Percentiles rank a stretch among this genome's conserved stretches.
Conservation (phyloP, 257 asterid genomes). For the Misopates orontium region DNA sequence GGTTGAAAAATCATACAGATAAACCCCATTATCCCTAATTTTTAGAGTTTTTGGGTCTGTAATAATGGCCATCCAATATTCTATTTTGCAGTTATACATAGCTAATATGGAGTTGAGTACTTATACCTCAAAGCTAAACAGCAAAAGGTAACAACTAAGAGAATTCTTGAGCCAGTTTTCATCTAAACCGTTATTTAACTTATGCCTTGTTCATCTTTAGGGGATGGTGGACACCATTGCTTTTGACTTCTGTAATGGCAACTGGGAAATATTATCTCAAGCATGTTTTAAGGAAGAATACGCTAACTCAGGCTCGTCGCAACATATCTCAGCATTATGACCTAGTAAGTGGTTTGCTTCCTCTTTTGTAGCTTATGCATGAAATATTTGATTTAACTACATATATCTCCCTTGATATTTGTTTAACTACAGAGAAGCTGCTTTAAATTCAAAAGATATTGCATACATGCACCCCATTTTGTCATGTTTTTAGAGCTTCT, state of each 20-base stretch:
- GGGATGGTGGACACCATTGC: constrained; percentile 65
- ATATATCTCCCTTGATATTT: no score
- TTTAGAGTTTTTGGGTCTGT: no score
- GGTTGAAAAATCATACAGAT: no score
- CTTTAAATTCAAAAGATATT: no score
- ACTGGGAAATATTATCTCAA: constrained; percentile 74
- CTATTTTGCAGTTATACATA: constrained; percentile 58
- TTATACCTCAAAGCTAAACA: constrained; percentile 42
- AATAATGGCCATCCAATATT: neutral
- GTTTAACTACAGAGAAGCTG: no score
- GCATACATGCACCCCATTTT: no score
- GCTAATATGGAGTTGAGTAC: constrained; percentile 65
- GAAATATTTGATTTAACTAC: no score
- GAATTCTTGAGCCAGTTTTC: neutral
- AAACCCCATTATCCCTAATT: no score
- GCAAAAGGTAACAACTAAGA: constrained; percentile 48
- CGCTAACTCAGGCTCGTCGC: constrained; percentile 60
- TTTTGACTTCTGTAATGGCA: constrained; percentile 45
- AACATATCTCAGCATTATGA: constrained; percentile 71
- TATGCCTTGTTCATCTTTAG: constrained; percentile 26
- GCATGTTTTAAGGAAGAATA: constrained; percentile 52
- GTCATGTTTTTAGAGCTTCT: no score
- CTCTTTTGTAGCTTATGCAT: no score
- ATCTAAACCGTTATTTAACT: constrained; percentile 10
- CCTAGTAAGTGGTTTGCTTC: constrained; percentile 30